Conservation (phyloP, 2,329 filamentous ascomycete genomes). For the Didymellaceae sp. region DNA sequence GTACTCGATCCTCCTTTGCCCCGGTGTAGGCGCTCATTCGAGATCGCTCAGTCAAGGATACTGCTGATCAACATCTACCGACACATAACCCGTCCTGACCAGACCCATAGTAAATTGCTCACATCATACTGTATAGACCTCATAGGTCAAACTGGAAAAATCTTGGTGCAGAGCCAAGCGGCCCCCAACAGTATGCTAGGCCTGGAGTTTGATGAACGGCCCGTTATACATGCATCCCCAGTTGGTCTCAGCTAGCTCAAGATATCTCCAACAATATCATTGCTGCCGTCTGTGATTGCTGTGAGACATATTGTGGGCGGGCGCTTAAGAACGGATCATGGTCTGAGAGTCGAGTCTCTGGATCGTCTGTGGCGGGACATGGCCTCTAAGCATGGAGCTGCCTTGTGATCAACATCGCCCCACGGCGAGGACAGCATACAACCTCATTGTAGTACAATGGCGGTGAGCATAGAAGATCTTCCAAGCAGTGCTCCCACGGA, state of each 20-base stretch:
- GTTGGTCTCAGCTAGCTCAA: neutral
- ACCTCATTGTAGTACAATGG: neutral
- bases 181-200: neutral
- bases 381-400: conserved; percentile 5
- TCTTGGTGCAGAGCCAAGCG: neutral
- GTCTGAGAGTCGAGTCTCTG: neutral
- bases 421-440: neutral
- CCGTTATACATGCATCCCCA: too few relatives aligned
- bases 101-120: neutral
- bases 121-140: too few relatives aligned
- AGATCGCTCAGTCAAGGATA: neutral
- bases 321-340: neutral
- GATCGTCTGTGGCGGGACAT: neutral
- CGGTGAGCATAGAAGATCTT: neutral
- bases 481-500: neutral
- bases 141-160: too few relatives aligned
- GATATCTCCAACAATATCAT: too few relatives aligned
- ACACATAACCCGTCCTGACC: neutral
- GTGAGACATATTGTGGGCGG: neutral
- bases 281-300: too few relatives aligned
- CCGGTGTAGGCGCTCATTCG: neutral
- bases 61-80: neutral
- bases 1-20: too few relatives aligned
- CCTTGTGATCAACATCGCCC: conserved; percentile 8
- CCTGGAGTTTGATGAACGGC: too few relatives aligned